Base-by-base conservation (phyloP, 2,329 filamentous ascomycete genomes). In the Diaporthe nobilis region DNA sequence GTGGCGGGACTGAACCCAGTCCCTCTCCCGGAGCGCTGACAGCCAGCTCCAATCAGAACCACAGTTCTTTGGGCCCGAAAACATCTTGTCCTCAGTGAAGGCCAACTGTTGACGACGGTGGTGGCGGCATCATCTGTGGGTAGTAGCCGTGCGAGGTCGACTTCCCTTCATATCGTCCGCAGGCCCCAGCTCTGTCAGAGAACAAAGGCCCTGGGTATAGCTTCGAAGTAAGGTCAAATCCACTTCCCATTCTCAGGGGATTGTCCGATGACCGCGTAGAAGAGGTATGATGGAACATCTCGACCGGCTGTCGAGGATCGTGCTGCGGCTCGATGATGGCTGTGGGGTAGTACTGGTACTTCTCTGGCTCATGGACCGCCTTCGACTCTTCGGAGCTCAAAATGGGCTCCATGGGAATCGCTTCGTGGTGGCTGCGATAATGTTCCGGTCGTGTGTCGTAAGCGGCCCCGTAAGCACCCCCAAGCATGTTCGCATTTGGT, bases 341-440 rank as follows among this genome's bases (percentile, higher is more conserved):
- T 0, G 84, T 83, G 0, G 88, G 87, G 77, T 88, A 91, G 78
- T 91, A 91, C 74, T 90, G 87, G 76, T 91, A 91, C 0, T 85
- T 86, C 77, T 90, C 90, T 20, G 85, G 81, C 17, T 82, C 85
- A 0, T 86, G 84, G 57, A 90, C 86, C 2, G 85, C 81, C 80
- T 90, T 90, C 28, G 86, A 85, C 15, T 91, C 88, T 25, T 90
- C 88, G 1, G 86, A 77, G 10, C 88, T 84, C 49, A 92, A 87
- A 73, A 89, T 85, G 1, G 88, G 83, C 65, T 91, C 90, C 68
- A 86, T 82, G 0, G 85, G 85, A 55, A 91, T 84, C 7, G 90
- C 87, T 71, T 89, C 86, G 71, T 88, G 87, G 68, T 87, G 85
- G 20, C 85, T 85, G 20, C 82, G 81, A 22, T 88, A 88, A 76